Evolutionary conservation across 192 early-diverging fungal genomes (phyloP), one percentile per base, ranked within the genome.

Genomic region (Mortierella hygrophila): DNA sequence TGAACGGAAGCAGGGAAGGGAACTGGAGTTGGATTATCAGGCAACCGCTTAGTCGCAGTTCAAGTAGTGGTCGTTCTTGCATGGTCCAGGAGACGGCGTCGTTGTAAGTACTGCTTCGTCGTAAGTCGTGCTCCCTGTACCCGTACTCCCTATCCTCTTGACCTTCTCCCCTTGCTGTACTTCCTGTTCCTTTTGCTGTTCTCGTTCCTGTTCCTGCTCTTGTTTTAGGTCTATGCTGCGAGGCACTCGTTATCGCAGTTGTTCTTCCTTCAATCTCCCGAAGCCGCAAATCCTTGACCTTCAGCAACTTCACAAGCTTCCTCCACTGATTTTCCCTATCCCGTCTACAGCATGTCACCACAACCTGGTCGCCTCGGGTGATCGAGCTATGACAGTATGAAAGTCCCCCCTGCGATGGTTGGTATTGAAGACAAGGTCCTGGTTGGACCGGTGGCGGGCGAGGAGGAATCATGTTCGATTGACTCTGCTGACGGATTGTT

Each of bases 401-500:
- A 65, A 65, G 32, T 65, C 60, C 0, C 60, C 26, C 2, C 60
- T 29, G 2, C 60, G 60, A 15, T 29, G 60, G 11, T 13, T 32
- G 11, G 60, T 65, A 15, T 65, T 10, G 32, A 65, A 65, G 29
- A 65, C 60, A 4, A 65, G 60, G 29, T 65, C 60, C 23, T 32
- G 60, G 29, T 65, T 65, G 10, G 32, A 35, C 13, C 60, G n/a
- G 60, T 65, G 60, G 29, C 60, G 60, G 11, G 60, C 13, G 29
- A 65, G 60, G 29, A 65, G 60, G 29, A 65, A 65, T 29, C 60
- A 65, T 9, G 60, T 65, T 65, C 60, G 60, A 29, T 65, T 65
- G 60, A 65, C 60, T 29, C 13, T 26, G 13, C n/a, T 65, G 60
- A 15, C 60, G 60, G 60, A 65, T 65, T 65, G 60, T 65, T 65